Evolutionary conservation across 352 stramenopile species (phyloP).

Genomic region (Globisporangium viniferum): DNA sequence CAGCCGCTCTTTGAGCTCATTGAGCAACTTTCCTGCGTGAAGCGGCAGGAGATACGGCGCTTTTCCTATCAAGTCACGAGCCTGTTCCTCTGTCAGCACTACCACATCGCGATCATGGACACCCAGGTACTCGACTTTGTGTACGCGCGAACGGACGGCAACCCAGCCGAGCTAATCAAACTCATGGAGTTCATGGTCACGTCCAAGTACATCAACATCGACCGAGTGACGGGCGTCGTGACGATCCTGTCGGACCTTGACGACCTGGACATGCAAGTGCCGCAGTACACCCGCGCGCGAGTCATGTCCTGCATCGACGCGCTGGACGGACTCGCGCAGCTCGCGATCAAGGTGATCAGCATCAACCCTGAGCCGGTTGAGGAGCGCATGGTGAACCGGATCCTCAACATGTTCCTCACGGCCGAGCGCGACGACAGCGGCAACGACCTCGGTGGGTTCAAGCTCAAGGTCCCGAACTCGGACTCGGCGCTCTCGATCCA

Average conservation of each 20-base stretch:
- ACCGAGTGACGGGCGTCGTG: constrained; percentile 42
- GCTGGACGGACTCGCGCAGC: constrained; percentile 49
- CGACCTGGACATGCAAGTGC: constrained; percentile 71
- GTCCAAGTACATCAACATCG: constrained; percentile 60
- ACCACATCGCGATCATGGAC: constrained; percentile 82
- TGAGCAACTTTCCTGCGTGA: constrained; percentile 31
- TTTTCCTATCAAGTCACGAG: constrained; percentile 69
- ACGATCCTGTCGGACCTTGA: constrained; percentile 68
- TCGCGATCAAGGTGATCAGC: constrained; percentile 64
- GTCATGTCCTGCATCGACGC: constrained; percentile 69
- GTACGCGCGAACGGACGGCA: constrained; percentile 60
- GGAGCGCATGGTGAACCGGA: constrained; percentile 51
- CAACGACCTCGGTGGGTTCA: constrained; percentile 24
- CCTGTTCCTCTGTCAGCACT: constrained; percentile 72
- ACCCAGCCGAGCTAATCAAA: constrained; percentile 62
- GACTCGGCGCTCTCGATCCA: constrained; percentile 39
- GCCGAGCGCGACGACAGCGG: constrained; percentile 37
- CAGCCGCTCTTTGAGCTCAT: constrained; percentile 40
- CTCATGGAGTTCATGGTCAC: constrained; percentile 70
- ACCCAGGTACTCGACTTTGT: constrained; percentile 74
- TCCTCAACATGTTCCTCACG: constrained; percentile 42
- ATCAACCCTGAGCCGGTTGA: constrained; percentile 64
- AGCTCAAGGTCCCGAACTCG: constrained; percentile 36
- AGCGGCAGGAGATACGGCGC: constrained; percentile 49
- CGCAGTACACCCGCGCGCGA: constrained; percentile 63